Evolutionary conservation across 1,139 yeast genomes (phyloP).

Genomic region (Scheffersomyces illinoinensis): DNA sequence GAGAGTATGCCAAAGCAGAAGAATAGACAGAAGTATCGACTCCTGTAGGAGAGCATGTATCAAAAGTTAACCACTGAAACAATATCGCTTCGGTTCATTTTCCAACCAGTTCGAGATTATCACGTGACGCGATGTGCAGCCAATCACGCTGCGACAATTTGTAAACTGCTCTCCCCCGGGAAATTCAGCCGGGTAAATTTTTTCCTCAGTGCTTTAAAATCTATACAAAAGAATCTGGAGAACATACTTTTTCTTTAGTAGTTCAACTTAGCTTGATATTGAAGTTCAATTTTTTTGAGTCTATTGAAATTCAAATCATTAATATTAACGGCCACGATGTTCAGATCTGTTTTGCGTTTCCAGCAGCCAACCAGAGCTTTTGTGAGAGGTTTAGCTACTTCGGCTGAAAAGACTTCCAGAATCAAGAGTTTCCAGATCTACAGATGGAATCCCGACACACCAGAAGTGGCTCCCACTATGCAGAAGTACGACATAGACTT

Average conservation of each 20-base stretch:
- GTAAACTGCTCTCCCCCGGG: slow-evolving; percentile 1
- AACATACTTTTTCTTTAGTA: background rate
- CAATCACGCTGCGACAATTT: background rate
- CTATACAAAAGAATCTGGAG: background rate
- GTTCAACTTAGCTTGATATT: background rate
- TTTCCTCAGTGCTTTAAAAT: background rate
- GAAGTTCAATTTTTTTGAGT: background rate
- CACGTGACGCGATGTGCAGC: background rate
- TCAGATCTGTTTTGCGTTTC: slow-evolving; percentile 22
- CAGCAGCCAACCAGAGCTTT: slow-evolving; percentile 11
- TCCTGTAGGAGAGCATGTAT: background rate
- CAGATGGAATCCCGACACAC: slow-evolving; percentile 98
- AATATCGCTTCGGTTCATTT: background rate
- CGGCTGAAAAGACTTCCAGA: slow-evolving; percentile 48
- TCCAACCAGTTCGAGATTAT: background rate
- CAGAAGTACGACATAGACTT: slow-evolving; percentile 83
- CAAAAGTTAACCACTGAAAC: background rate
- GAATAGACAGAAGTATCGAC: background rate
- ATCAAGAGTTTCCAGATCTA: slow-evolving; percentile 86
- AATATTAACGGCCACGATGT: slow-evolving; percentile 12
- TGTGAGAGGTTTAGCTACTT: slow-evolving; percentile 43
- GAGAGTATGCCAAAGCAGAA: background rate
- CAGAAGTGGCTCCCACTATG: slow-evolving; percentile 87
- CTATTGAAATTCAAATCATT: background rate
- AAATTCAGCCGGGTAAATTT: background rate